Percentiles rank a stretch among this genome's conserved stretches.
Conservation (phyloP, 257 asterid species). For the Solanum piurae region DNA sequence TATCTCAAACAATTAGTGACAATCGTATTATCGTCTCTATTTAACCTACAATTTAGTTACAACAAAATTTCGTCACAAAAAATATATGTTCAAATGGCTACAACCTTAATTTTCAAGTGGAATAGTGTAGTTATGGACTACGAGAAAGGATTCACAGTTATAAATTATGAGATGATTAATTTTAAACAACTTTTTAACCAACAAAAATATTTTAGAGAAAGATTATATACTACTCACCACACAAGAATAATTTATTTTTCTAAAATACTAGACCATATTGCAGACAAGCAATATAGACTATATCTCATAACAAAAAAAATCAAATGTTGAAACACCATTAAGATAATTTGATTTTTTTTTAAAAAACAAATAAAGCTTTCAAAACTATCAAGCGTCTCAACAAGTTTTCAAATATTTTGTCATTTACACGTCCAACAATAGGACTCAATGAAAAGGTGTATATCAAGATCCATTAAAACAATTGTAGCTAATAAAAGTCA, state of each 20-base stretch:
- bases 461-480: neutral
- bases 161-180: no score
- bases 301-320: no score
- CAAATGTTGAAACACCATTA: neutral
- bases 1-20: neutral
- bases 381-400: neutral
- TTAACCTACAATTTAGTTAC: neutral
- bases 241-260: no score
- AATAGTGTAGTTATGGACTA: no score
- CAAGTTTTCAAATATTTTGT: neutral
- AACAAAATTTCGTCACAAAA: neutral
- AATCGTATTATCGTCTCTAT: no score
- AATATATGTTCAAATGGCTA: neutral
- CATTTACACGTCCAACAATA: neutral
- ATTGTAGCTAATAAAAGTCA: neutral
- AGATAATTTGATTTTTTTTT: neutral
- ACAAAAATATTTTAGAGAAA: no score
- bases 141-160: no score
- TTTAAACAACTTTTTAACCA: no score
- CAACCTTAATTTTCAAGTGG: neutral
- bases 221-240: no score
- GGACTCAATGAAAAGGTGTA: no score
- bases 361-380: neutral
- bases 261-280: no score
- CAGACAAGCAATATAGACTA: no score